Conservation (phyloP, 257 asterid species). For the Lycium ferocissimum region DNA sequence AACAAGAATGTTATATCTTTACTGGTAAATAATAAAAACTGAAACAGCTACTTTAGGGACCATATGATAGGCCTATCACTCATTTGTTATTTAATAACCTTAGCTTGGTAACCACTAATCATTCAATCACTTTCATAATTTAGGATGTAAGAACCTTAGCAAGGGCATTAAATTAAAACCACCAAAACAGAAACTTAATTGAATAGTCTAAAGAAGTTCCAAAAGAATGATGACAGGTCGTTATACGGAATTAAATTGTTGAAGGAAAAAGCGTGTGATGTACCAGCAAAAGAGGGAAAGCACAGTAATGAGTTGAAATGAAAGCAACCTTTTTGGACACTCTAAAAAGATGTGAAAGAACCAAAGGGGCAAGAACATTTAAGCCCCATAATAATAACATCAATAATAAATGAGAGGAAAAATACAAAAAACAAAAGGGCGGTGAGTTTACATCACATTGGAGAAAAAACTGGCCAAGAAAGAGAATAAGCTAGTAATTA, state of each 20-base stretch:
- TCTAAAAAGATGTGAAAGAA: conserved; percentile 59
- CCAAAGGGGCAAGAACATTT: conserved; percentile 54
- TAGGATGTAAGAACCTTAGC: not conserved
- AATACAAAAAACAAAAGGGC: conserved; percentile 26
- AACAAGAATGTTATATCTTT: not conserved
- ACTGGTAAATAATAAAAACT: not conserved
- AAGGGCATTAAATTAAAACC: conserved; percentile 22
- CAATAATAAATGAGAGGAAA: conserved; percentile 46
- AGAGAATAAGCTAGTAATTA: not conserved
- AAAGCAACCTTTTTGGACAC: conserved; percentile 38
- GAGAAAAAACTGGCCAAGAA: conserved; percentile 34
- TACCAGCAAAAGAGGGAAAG: conserved; percentile 65
- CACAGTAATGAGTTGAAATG: conserved; percentile 49
- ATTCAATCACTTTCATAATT: conserved; percentile 10
- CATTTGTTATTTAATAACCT: not conserved
- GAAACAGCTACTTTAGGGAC: not conserved
- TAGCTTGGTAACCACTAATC: not conserved
- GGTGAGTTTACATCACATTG: conserved; percentile 31
- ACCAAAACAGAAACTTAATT: conserved; percentile 8
- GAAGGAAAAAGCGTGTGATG: conserved; percentile 35
- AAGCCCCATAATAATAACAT: conserved; percentile 48
- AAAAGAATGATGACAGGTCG: conserved; percentile 49
- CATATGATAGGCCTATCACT: not conserved
- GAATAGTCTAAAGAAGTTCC: conserved; percentile 36
- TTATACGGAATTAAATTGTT: conserved; percentile 56